These are phyloP conservation scores for Ophiostoma novo-ulmi DNA, from an alignment of 2,329 filamentous ascomycete genomes.

Conservation along the genomic window DNA sequence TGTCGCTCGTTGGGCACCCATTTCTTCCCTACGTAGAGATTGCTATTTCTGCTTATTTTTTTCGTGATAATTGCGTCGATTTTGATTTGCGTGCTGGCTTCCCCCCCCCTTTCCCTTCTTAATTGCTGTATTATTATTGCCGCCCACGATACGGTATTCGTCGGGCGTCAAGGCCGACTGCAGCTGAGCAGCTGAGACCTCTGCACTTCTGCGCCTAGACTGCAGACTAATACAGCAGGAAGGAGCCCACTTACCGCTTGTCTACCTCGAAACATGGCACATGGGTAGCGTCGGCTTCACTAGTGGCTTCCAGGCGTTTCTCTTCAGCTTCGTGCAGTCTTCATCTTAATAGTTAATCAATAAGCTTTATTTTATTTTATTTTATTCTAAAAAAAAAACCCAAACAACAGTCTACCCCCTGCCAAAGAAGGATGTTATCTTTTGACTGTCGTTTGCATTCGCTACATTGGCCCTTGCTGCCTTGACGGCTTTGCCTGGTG, in stretches of 20 bases:
- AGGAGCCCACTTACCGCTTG: background rate
- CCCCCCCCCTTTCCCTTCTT: background rate
- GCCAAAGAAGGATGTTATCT: slow-evolving; percentile 24
- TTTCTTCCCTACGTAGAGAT: too few relatives aligned
- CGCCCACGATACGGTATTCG: background rate
- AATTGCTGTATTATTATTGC: background rate
- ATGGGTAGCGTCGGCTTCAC: slow-evolving; percentile 6
- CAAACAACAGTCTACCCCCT: background rate
- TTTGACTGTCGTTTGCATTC: slow-evolving; percentile 15
- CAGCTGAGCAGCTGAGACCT: background rate
- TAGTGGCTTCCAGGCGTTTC: background rate
- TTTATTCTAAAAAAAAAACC: background rate
- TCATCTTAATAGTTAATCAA: background rate
- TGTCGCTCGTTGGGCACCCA: background rate
- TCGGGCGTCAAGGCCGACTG: background rate
- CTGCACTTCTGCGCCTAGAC: background rate
- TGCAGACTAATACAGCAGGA: background rate
- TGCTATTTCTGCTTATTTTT: background rate
- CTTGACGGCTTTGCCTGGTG: background rate
- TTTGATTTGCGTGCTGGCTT: background rate
- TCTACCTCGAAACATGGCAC: background rate
- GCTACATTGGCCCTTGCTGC: background rate
- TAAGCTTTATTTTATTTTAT: background rate
- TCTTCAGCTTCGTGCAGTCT: background rate
- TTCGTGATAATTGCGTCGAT: background rate